A percentile compares a stretch with the other conserved stretches of the same genome.
phyloP scores from a whole-genome alignment of 805 yeast species.

The Suhomyces vadensis region DNA sequence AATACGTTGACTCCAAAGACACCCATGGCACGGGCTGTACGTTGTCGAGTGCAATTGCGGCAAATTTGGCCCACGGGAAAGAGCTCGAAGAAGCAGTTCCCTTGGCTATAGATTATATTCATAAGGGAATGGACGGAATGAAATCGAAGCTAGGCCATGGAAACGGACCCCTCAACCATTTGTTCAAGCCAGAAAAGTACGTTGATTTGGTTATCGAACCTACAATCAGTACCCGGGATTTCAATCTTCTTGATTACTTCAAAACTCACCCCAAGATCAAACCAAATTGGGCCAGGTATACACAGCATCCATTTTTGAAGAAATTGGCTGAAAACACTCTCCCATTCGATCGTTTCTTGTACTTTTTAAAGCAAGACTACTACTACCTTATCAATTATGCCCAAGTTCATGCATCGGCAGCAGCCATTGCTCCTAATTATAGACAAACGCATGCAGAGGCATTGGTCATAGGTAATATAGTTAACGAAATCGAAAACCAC shows the following conservation, averaged over 20 bases:
- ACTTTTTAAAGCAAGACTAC: constrained; percentile 65
- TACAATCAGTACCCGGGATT: neutral
- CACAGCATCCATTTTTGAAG: constrained; percentile 61
- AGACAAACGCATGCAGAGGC: constrained; percentile 53
- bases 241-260: constrained; percentile 44
- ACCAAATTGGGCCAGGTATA: constrained; percentile 58
- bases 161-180: constrained; percentile 76
- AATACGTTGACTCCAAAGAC: constrained; percentile 46
- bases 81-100: constrained; percentile 51
- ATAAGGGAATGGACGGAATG: constrained; percentile 53
- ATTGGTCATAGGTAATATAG: constrained; percentile 50
- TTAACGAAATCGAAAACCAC: constrained; percentile 59
- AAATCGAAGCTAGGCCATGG: constrained; percentile 51
- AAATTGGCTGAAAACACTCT: constrained; percentile 54
- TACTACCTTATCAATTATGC: constrained; percentile 69
- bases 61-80: constrained; percentile 63
- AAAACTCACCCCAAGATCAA: constrained; percentile 55
- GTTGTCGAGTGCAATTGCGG: constrained; percentile 75
- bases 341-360: constrained; percentile 50
- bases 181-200: constrained; percentile 31
- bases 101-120: constrained; percentile 64
- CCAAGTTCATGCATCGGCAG: constrained; percentile 62
- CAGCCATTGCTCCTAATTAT: constrained; percentile 58
- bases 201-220: constrained; percentile 10
- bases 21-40: constrained; percentile 95